These are phyloP conservation scores for Nicotiana noctiflora DNA, from an alignment of 257 asterid genomes.

Conservation along the genomic window DNA sequence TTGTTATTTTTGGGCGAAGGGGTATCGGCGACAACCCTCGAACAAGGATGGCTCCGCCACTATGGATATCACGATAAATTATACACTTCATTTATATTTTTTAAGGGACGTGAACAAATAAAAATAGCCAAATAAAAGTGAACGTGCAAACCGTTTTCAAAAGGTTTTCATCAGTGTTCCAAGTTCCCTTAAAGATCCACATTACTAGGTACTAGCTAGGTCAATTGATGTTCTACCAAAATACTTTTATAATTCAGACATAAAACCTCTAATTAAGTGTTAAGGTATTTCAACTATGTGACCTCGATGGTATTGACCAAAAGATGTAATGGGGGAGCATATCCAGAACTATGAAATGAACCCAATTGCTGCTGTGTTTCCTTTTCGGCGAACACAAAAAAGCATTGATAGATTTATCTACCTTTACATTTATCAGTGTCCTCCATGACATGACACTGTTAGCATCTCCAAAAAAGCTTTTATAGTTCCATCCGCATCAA, in stretches of 20 bases:
- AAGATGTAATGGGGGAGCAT: too few relatives aligned
- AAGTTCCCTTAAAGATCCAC: neutral
- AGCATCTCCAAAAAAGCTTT: neutral
- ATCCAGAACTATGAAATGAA: neutral
- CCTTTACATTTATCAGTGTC: neutral
- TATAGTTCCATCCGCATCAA: neutral
- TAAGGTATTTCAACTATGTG: too few relatives aligned
- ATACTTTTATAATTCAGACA: too few relatives aligned
- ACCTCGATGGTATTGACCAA: too few relatives aligned
- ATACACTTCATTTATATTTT: too few relatives aligned
- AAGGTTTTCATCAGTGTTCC: neutral
- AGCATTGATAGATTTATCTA: neutral
- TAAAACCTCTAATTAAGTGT: too few relatives aligned
- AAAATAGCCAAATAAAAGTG: neutral
- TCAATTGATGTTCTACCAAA: neutral
- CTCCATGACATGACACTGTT: neutral
- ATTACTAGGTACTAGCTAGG: neutral
- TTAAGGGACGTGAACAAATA: too few relatives aligned
- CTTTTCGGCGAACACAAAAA: neutral
- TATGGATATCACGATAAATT: too few relatives aligned
- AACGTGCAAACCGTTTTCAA: neutral
- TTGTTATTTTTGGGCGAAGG: too few relatives aligned
- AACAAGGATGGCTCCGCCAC: too few relatives aligned
- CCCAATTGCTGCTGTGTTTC: neutral
- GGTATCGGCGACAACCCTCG: too few relatives aligned